phyloP scores from a whole-genome alignment of 164 flowering plant species.

The Piper betle region DNA sequence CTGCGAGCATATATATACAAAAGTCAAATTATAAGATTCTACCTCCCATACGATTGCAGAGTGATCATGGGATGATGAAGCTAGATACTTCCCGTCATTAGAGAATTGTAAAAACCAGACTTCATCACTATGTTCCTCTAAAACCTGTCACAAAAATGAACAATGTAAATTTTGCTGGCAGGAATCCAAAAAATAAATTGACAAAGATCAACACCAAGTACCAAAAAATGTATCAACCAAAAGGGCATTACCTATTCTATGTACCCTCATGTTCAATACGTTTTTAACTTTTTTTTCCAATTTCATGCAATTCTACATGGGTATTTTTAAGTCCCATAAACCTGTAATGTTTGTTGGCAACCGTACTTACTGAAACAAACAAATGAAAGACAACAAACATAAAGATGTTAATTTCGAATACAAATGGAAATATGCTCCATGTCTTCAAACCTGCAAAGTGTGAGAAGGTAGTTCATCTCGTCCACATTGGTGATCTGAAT shows the following conservation, averaged over 20 bases:
- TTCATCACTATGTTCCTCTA: conserved; percentile 37
- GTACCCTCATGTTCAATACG: no score
- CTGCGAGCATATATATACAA: no score
- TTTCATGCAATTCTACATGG: no score
- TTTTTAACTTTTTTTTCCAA: no score
- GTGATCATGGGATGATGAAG: conserved; percentile 43
- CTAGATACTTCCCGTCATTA: conserved; percentile 49
- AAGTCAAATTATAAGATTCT: conserved; percentile 1
- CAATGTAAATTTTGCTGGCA: neutral
- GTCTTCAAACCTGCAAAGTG: conserved; percentile 51
- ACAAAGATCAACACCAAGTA: no score
- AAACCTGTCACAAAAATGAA: conserved; percentile 20
- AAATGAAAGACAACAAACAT: neutral
- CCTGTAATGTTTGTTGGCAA: no score
- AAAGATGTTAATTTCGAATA: neutral
- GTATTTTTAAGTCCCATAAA: no score
- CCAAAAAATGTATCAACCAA: no score
- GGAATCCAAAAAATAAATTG: neutral
- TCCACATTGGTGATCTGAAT: conserved; percentile 78
- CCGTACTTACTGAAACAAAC: no score
- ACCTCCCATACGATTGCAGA: conserved; percentile 58
- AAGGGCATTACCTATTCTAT: no score
- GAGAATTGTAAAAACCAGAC: conserved; percentile 58
- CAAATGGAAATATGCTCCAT: neutral
- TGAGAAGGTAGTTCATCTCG: conserved; percentile 62